phyloP scores from a whole-genome alignment of 768 basidiomycete species.

The Fomitopsis serialis region DNA sequence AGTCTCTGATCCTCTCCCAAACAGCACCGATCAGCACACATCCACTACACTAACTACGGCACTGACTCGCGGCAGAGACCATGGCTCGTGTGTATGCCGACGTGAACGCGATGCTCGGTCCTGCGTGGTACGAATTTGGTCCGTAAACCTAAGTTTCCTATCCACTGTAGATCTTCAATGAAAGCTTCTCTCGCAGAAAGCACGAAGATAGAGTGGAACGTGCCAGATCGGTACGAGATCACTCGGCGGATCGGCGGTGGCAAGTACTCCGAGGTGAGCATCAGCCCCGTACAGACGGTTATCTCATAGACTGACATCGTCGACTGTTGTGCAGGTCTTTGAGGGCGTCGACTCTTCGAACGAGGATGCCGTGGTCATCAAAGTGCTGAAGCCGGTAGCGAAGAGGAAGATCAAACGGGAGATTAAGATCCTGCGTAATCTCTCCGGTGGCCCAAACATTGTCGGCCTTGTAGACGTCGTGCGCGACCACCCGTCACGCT shows the following conservation, averaged over 20 bases:
- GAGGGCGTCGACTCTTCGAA: slow-evolving; percentile 89
- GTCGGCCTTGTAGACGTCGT: slow-evolving; percentile 93
- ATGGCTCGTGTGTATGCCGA: slow-evolving; percentile 84
- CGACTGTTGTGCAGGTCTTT: slow-evolving; percentile 57
- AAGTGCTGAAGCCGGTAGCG: slow-evolving; percentile 97
- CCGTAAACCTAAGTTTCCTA: slow-evolving; percentile 15
- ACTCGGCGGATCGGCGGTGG: slow-evolving; percentile 92
- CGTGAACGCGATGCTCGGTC: slow-evolving; percentile 81
- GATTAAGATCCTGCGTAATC: slow-evolving; percentile 95
- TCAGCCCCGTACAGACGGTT: not conserved
- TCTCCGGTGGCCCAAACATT: slow-evolving; percentile 93
- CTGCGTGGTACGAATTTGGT: slow-evolving; percentile 97
- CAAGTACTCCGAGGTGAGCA: slow-evolving; percentile 83
- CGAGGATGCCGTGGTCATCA: slow-evolving; percentile 94
- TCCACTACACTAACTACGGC: not conserved
- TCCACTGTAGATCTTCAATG: not conserved
- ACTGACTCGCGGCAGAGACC: not conserved
- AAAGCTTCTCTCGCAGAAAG: slow-evolving; percentile 51
- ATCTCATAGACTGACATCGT: not conserved
- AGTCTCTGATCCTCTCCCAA: too few relatives aligned
- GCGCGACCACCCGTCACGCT: slow-evolving; percentile 90
- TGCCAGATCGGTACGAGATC: slow-evolving; percentile 95
- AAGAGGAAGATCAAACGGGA: slow-evolving; percentile 99
- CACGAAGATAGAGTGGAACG: slow-evolving; percentile 91
- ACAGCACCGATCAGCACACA: not conserved